Evolutionary conservation across 1,139 yeast species (phyloP), one percentile per base, ranked within the genome.

Genomic region (Pichia sp.): DNA sequence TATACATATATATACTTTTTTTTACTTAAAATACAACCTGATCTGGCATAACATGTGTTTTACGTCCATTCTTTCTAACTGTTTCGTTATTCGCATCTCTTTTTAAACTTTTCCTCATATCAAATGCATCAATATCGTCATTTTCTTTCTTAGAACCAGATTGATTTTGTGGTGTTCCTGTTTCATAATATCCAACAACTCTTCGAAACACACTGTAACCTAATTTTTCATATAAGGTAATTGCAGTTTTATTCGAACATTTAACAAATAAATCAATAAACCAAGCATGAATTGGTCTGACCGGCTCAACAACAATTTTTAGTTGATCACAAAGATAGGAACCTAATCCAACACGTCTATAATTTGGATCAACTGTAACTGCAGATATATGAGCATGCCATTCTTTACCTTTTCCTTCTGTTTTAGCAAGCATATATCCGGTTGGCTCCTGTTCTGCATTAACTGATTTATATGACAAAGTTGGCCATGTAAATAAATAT

Each of bases 361-460:
- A 91, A 51, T 82, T 83, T 29, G 87, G 84, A 56, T 86, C 86
- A 0, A 95, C 86, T 0, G 99, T 90, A 3, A 95, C 96, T 0
- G 99, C 99, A 0, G 98, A 90, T 53, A 95, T 90, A 68, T 95
- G 99, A 0, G 96, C 82, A 65, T 95, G 99, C 96, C 97, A 93
- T 59, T 90, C 95, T 51, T 77, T 80, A 19, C 77, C 80, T 27
- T 73, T 71, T 1, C 99, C 99, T 68, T 95, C 99, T 3, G 96
- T 84, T 68, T 95, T 95, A n/a, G 95, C 99, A 81, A 95, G 83
- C 95, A 95, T 84, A 63, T 86, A 86, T 0, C 93, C 95, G 46
- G 84, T 80, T 25, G 79, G 73, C 46, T 71, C 72, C 33, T 64
- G 60, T 5, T 47, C 57, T 60, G 53, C 67, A 54, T 66, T 83